These are phyloP conservation scores for Aspergillus baeticus DNA, from an alignment of 495 filamentous ascomycete species.

Conservation along the genomic window DNA sequence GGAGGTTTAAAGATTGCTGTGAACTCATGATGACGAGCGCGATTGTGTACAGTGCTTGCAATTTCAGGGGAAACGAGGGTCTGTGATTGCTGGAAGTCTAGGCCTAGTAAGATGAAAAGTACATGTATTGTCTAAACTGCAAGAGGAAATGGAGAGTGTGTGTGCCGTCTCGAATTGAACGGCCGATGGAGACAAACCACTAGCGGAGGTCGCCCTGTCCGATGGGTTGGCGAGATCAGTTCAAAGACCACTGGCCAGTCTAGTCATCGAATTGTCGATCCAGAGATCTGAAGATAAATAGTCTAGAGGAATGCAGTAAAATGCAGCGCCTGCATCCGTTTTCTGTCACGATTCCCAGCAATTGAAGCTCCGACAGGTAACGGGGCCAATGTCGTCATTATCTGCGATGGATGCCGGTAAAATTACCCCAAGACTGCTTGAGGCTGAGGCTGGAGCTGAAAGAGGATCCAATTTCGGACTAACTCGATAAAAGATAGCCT, in stretches of 20 bases:
- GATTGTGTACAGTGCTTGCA: background rate
- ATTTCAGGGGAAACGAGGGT: background rate
- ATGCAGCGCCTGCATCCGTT: constrained; percentile 10
- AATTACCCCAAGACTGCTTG: background rate
- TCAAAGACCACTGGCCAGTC: background rate
- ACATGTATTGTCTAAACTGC: constrained; percentile 8
- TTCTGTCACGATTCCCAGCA: constrained; percentile 1
- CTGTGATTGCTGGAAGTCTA: constrained; percentile 2
- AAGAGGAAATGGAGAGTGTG: constrained; percentile 8
- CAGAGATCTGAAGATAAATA: background rate
- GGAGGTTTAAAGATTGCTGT: too few relatives aligned
- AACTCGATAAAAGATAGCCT: background rate
- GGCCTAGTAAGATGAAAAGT: background rate
- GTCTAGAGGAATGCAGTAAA: background rate
- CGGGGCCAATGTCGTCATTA: constrained; percentile 14
- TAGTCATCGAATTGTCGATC: background rate
- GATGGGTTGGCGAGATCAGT: background rate
- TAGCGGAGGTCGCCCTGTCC: background rate
- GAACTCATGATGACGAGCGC: background rate
- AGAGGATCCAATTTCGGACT: background rate
- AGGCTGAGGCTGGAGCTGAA: constrained; percentile 18
- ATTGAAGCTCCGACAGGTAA: background rate
- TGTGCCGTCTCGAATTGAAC: background rate
- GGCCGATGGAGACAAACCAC: constrained; percentile 7
- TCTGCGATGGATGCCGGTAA: background rate